Evolutionary conservation across 116 monocot genomes (phyloP), one percentile per base, ranked within the genome.

Genomic region (Phalaenopsis hybrid): DNA sequence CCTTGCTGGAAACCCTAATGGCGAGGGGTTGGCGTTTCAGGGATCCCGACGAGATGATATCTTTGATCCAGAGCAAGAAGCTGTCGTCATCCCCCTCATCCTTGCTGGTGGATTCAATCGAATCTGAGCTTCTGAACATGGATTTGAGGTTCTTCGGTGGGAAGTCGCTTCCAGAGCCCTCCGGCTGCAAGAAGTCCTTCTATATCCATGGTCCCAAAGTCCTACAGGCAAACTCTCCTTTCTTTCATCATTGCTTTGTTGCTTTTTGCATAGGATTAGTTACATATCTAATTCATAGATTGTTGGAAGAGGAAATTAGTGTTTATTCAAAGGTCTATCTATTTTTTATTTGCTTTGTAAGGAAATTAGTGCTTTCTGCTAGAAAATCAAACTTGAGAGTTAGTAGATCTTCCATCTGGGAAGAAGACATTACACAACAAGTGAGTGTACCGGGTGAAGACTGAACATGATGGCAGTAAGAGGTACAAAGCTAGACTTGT

Each of bases 111-210:
- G 79, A 84, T 16, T 55, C 85, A 25, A 69, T 92, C 67, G 94
- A 94, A 77, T 79, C 91, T 50, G 89, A 96, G 85, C 89, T 96
- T 76, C 33, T 90, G 43, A 85, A 84, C 86, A 84, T 89, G 88
- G 97, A 97, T 83, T 78, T 97, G 84, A 82, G 90, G 63, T 90
- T 87, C 48, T 89, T 94, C 80, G 93, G 94, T 1, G 93, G 87
- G 49, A 91, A 90, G 50, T 89, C 92, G 8, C 90, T 97, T 15
- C 94, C 93, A 49, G 97, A 93, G 28, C 81, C 85, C 33, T 76
- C 90, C 4, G 59, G 88, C 34, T 17, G 85, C n/a, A 94, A 86
- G 85, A 91, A 91, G 76, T 74, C 73, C 5, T 83, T 87, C 21
- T 80, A 94, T 63, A 77, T 97, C 37, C 86, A 77, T 50, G 94